Evolutionary conservation across 2,329 filamentous ascomycete species (phyloP).

Genomic region (Mycogone perniciosa): DNA sequence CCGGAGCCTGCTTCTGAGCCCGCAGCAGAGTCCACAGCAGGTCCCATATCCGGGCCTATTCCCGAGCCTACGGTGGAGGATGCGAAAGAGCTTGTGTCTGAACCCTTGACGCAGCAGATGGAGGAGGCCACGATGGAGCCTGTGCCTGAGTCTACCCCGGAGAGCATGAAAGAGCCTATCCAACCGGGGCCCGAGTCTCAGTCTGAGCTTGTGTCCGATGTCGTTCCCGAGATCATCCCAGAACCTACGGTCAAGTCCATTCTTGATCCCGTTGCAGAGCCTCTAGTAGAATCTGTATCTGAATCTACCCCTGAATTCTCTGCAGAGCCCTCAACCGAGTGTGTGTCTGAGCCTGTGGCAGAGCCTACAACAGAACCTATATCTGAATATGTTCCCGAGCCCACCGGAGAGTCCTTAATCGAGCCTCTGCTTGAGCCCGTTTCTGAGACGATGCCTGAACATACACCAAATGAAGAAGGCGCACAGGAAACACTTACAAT

Average conservation of each 20-base stretch:
- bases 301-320: not conserved
- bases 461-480: slow-evolving; percentile 6
- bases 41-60: not conserved
- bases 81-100: not conserved
- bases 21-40: not conserved
- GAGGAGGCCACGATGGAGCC: too few relatives aligned
- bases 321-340: not conserved
- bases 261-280: not conserved
- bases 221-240: not conserved
- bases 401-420: not conserved
- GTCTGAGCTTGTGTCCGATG: too few relatives aligned
- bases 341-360: not conserved
- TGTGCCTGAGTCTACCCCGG: too few relatives aligned
- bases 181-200: too few relatives aligned
- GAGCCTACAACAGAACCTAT: not conserved
- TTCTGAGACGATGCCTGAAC: not conserved
- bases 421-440: not conserved
- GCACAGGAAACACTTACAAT: not conserved
- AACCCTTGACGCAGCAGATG: not conserved
- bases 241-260: not conserved
- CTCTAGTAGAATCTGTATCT: not conserved
- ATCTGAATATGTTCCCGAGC: not conserved
- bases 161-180: too few relatives aligned
- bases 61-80: not conserved
- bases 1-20: not conserved